Conservation (phyloP, 768 basidiomycete species). For the Trametes meyenii region DNA sequence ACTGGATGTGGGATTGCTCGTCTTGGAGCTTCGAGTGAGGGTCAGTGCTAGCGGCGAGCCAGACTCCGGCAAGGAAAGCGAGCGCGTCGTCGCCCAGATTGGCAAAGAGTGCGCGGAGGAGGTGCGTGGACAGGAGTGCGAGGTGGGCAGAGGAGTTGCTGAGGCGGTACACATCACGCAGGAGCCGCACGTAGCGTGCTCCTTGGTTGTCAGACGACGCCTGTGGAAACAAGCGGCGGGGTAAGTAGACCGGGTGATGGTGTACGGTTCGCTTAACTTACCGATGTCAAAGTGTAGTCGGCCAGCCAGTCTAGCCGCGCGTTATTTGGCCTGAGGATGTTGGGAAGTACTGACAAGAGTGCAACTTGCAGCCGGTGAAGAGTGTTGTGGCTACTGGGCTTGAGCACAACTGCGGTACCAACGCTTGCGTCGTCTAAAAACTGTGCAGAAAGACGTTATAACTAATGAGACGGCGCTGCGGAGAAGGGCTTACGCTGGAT, state of each 20-base stretch:
- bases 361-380: slow-evolving; percentile 59
- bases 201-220: slow-evolving; percentile 9
- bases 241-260: slow-evolving; percentile 3
- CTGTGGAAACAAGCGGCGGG: neutral
- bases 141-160: slow-evolving; percentile 58
- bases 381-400: slow-evolving; percentile 63
- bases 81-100: slow-evolving; percentile 71
- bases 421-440: slow-evolving; percentile 48
- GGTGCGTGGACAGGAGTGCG: slow-evolving; percentile 51
- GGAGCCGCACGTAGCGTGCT: slow-evolving; percentile 58
- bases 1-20: slow-evolving; percentile 38
- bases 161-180: slow-evolving; percentile 65
- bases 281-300: neutral
- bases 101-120: slow-evolving; percentile 69
- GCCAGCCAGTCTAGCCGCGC: slow-evolving; percentile 55
- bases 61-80: slow-evolving; percentile 79
- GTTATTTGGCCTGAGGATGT: slow-evolving; percentile 49
- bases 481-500: slow-evolving; percentile 30
- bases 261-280: neutral
- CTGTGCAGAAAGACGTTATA: slow-evolving; percentile 35
- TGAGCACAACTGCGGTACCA: slow-evolving; percentile 53
- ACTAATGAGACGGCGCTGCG: neutral
- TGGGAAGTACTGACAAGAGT: slow-evolving; percentile 52
- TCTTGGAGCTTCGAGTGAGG: neutral
- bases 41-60: slow-evolving; percentile 39